Base-by-base conservation (phyloP, 2,329 filamentous ascomycete genomes). In the Aspergillus persii region DNA sequence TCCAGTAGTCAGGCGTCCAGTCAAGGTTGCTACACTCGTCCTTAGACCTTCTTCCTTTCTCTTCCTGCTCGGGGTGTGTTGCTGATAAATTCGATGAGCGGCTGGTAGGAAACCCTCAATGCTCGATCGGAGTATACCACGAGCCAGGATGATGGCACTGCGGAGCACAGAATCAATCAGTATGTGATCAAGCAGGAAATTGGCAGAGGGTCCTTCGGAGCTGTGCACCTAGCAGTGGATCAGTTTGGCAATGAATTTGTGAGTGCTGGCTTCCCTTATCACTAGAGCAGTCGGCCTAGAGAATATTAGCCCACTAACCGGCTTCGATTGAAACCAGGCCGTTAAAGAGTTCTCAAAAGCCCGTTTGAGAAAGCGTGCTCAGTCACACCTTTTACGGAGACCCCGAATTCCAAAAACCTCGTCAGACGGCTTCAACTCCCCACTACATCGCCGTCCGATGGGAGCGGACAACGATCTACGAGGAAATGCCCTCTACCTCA, bases 281-380 rank as follows among this genome's bases (percentile, higher is more conserved):
- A 4, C 30, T 6, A 50, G 36, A 8, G 33, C n/a, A n/a, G 36
- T 15, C 36, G 15, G 36, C 59, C 59, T 67, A 63, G 39, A 46
- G 57, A 62, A 60, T 63, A 27, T 6, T 15, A 30, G 18, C 64
- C 66, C 61, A 30, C 56, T 62, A 41, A 61, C 53, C 41, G 6
- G 7, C 12, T 9, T 8, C 55, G 2, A 26, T 55, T 55, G 51
- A 57, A 53, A 60, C 23, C 71, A 96, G 93, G 94, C 95, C 59
- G 86, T 98, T 72, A 99, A 99, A 77, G 93, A 98, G 71, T 98
- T 99, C 77, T 98, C 94, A 60, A 99, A 99, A 74, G 87, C 91
- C 2, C 87, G 93, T 39, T 81, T 99, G 56, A 87, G 93, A 53
- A 96, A 94, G 78, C 89, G 92, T 57, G 92, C 90, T 15, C 92